phyloP scores from a whole-genome alignment of 768 basidiomycete genomes.

The Tricholoma flavovirens region DNA sequence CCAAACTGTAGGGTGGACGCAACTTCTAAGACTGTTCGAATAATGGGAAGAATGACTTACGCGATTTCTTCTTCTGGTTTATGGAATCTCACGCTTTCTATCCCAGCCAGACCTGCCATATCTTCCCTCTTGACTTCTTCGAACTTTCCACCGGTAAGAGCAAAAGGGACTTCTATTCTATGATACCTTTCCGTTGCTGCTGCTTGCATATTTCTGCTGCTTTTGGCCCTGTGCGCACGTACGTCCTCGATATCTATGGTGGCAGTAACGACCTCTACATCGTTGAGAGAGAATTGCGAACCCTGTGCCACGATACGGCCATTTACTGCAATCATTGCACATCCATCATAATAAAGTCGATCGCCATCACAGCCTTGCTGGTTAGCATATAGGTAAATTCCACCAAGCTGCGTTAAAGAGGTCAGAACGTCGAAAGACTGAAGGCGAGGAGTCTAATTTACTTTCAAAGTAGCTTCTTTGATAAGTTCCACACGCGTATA shows the following conservation, averaged over 20 bases:
- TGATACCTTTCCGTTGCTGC: slow-evolving; percentile 69
- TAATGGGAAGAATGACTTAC: slow-evolving; percentile 43
- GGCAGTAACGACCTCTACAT: slow-evolving; percentile 94
- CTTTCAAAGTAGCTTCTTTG: slow-evolving; percentile 95
- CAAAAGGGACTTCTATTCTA: slow-evolving; percentile 76
- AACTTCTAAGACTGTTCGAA: background rate
- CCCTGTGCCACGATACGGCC: slow-evolving; percentile 92
- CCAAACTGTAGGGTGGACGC: slow-evolving; percentile 50
- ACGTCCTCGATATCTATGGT: slow-evolving; percentile 98
- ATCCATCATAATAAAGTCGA: slow-evolving; percentile 96
- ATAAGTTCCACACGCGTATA: slow-evolving; percentile 89
- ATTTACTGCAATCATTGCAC: slow-evolving; percentile 93
- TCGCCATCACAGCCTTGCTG: slow-evolving; percentile 99
- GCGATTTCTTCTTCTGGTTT: slow-evolving; percentile 95
- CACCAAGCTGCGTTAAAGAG: slow-evolving; percentile 65
- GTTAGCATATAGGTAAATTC: slow-evolving; percentile 96
- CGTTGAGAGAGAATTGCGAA: slow-evolving; percentile 90
- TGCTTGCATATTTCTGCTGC: slow-evolving; percentile 88
- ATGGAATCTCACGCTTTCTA: slow-evolving; percentile 65
- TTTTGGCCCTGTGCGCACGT: slow-evolving; percentile 77
- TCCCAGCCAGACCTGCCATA: slow-evolving; percentile 32
- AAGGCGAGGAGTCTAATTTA: slow-evolving; percentile 19
- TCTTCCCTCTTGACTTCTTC: slow-evolving; percentile 55
- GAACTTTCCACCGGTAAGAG: slow-evolving; percentile 71
- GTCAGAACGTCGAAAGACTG: slow-evolving; percentile 1